phyloP scores from a whole-genome alignment of 768 basidiomycete species.

The Agaricus subrufescens region DNA sequence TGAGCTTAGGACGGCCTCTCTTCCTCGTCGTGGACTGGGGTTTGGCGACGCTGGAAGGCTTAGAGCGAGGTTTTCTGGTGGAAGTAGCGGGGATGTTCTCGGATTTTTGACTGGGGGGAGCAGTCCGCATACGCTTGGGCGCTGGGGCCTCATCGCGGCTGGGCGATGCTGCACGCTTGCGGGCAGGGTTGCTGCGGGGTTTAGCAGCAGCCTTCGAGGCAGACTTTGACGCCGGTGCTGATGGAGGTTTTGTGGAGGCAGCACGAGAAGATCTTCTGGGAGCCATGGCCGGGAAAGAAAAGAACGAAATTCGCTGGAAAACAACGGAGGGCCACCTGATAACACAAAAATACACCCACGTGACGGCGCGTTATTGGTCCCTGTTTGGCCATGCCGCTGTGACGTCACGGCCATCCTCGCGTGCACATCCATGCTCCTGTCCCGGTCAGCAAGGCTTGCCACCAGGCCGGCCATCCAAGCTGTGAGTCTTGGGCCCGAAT shows the following conservation, averaged over 20 bases:
- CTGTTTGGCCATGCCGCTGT: slow-evolving; percentile 8
- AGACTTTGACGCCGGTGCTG: slow-evolving; percentile 22
- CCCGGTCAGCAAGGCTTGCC: background rate
- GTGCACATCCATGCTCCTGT: background rate
- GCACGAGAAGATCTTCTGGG: slow-evolving; percentile 53
- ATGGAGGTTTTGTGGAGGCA: slow-evolving; percentile 36
- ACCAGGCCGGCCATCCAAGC: background rate
- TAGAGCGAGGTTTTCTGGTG: slow-evolving; percentile 22
- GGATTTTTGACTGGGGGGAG: slow-evolving; percentile 29
- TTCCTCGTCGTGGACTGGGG: background rate
- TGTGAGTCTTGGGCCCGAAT: background rate
- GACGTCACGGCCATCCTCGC: background rate
- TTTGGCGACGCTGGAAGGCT: slow-evolving; percentile 1
- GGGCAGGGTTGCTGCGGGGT: slow-evolving; percentile 28
- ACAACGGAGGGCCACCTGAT: slow-evolving; percentile 11
- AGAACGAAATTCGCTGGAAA: slow-evolving; percentile 9
- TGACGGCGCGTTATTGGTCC: slow-evolving; percentile 38
- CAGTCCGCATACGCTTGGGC: slow-evolving; percentile 45
- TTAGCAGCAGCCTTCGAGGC: slow-evolving; percentile 24
- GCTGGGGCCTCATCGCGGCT: slow-evolving; percentile 37
- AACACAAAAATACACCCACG: slow-evolving; percentile 22
- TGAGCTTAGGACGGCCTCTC: slow-evolving; percentile 4
- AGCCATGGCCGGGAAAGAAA: slow-evolving; percentile 24
- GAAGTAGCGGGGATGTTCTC: slow-evolving; percentile 36
- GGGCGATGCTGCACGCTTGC: slow-evolving; percentile 52